Percentiles rank a stretch among this genome's conserved stretches.
phyloP scores from a whole-genome alignment of 2,329 filamentous ascomycete genomes.

The Pseudogymnoascus sp. region DNA sequence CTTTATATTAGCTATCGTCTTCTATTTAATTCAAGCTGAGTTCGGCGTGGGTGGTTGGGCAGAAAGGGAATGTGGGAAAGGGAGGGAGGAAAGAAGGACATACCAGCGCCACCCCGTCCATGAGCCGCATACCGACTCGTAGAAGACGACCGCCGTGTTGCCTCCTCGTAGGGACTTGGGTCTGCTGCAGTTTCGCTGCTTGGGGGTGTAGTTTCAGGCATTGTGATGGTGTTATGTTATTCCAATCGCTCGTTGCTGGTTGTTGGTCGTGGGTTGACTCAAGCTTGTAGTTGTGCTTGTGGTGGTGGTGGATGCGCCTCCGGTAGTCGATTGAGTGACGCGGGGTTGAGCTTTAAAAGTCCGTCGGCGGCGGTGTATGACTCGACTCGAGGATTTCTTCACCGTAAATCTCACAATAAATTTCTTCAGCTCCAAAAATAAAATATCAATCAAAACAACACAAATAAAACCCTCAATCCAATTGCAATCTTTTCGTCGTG shows the following conservation, averaged over 20 bases:
- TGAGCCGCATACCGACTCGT: background rate
- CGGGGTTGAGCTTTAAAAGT: background rate
- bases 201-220: background rate
- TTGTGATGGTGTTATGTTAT: background rate
- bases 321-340: background rate
- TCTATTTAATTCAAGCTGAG: background rate
- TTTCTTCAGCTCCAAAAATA: background rate
- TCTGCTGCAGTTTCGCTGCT: background rate
- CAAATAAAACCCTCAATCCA: background rate
- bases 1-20: background rate
- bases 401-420: background rate
- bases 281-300: background rate
- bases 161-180: background rate
- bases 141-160: background rate
- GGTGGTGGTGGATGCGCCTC: background rate
- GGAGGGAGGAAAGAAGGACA: too few relatives aligned
- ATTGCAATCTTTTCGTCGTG: background rate
- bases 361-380: background rate
- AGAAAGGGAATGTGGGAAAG: too few relatives aligned
- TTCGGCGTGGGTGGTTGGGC: background rate
- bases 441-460: background rate
- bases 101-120: constrained; percentile 1
- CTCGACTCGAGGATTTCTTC: background rate
- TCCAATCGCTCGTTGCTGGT: background rate
- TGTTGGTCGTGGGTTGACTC: background rate